These are phyloP conservation scores for Agrostemma githago DNA, from an alignment of 148 eudicot species.

Conservation along the genomic window DNA sequence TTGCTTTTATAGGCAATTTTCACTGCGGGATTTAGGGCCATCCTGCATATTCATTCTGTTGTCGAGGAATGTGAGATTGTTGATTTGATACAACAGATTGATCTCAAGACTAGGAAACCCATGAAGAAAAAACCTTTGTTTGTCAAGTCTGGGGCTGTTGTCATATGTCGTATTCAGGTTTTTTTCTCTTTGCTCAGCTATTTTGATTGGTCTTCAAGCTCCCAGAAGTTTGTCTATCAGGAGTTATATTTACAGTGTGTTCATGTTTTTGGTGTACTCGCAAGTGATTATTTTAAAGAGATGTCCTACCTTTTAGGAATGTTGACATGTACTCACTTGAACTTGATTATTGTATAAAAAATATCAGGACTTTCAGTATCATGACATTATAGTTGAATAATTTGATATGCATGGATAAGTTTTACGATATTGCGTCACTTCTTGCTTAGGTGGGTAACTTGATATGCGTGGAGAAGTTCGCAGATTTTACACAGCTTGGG, in stretches of 20 bases:
- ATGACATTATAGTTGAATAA: not conserved
- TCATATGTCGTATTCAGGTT: constrained; percentile 86
- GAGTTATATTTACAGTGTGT: not conserved
- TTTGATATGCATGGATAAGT: constrained; percentile 40
- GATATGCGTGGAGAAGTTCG: constrained; percentile 44
- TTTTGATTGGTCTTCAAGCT: not conserved
- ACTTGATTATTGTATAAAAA: not conserved
- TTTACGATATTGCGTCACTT: not conserved
- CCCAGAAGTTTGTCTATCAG: not conserved
- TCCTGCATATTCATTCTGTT: constrained; percentile 86
- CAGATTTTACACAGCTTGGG: constrained; percentile 45
- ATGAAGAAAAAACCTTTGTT: constrained; percentile 79
- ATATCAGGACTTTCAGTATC: not conserved
- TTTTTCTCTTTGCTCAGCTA: not conserved
- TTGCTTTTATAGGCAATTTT: constrained; percentile 62
- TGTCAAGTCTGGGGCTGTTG: constrained; percentile 79
- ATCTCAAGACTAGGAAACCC: constrained; percentile 71
- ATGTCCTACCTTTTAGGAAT: not conserved
- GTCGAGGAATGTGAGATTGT: constrained; percentile 97
- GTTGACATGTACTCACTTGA: not conserved
- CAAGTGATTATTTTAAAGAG: not conserved
- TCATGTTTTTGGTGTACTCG: not conserved
- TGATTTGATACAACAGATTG: constrained; percentile 80
- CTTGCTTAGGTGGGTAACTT: constrained; percentile 30
- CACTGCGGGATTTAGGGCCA: constrained; percentile 98